phyloP scores from a whole-genome alignment of 495 filamentous ascomycete species.

The Tuber brumale region DNA sequence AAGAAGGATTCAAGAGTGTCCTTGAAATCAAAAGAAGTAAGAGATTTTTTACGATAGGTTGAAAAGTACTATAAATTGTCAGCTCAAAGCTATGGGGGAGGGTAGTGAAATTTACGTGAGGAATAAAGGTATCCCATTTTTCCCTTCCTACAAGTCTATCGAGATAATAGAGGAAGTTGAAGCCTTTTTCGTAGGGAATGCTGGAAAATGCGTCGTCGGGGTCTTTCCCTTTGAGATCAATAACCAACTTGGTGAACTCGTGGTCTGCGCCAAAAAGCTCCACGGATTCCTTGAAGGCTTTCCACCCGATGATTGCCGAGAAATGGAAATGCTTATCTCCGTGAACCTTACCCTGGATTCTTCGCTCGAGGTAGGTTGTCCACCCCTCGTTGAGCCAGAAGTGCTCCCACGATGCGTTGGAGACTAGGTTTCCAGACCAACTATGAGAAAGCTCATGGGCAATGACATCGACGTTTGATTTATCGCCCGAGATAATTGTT shows the following conservation, averaged over 20 bases:
- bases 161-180: constrained; percentile 72
- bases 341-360: constrained; percentile 62
- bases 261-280: constrained; percentile 69
- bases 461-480: constrained; percentile 92
- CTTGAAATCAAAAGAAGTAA: constrained; percentile 92
- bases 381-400: constrained; percentile 93
- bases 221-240: constrained; percentile 80
- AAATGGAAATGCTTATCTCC: constrained; percentile 83
- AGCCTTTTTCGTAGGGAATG: constrained; percentile 74
- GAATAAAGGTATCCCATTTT: constrained; percentile 89
- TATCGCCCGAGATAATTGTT: constrained; percentile 83
- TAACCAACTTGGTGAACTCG: constrained; percentile 84
- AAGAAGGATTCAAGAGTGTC: constrained; percentile 81
- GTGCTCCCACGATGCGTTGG: constrained; percentile 88
- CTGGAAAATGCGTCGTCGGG: constrained; percentile 92
- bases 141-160: constrained; percentile 77
- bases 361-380: constrained; percentile 87
- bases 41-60: constrained; percentile 68
- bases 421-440: constrained; percentile 92
- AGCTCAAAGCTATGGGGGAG: constrained; percentile 1
- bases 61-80: constrained; percentile 61
- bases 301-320: constrained; percentile 82
- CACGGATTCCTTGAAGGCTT: constrained; percentile 63
- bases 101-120: constrained; percentile 51
- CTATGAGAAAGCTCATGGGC: constrained; percentile 87